These are phyloP conservation scores for Xylaria castorea DNA, from an alignment of 495 filamentous ascomycete species.

Conservation along the genomic window DNA sequence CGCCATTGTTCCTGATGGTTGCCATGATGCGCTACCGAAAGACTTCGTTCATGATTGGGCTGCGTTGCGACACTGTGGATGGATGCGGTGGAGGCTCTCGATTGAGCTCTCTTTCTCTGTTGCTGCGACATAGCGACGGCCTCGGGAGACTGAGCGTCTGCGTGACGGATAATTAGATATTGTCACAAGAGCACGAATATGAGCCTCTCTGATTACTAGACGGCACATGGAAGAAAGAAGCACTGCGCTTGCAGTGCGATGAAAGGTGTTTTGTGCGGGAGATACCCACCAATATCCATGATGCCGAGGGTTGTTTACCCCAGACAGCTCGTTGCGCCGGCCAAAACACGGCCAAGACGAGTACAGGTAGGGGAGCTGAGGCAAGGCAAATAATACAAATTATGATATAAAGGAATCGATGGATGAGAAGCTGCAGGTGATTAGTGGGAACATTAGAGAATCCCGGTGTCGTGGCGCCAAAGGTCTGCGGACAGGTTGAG, in stretches of 20 bases:
- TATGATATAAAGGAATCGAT: conserved; percentile 22
- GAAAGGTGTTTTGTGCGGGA: not conserved
- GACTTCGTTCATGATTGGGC: conserved; percentile 64
- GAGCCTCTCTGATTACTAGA: not conserved
- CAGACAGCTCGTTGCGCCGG: conserved; percentile 30
- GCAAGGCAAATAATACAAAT: conserved; percentile 28
- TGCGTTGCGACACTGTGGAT: conserved; percentile 74
- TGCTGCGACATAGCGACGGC: conserved; percentile 38
- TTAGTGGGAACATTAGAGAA: conserved; percentile 33
- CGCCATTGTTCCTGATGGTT: conserved; percentile 63
- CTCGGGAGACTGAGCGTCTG: conserved; percentile 33
- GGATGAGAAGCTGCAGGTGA: conserved; percentile 21
- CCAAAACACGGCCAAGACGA: conserved; percentile 35
- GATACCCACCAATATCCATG: conserved; percentile 36
- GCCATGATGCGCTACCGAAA: conserved; percentile 57
- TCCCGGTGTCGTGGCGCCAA: conserved; percentile 27
- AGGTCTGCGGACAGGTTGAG: conserved; percentile 20
- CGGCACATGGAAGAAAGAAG: not conserved
- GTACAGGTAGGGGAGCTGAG: conserved; percentile 20
- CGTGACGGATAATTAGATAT: conserved; percentile 28
- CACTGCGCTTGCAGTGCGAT: not conserved
- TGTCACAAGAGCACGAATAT: conserved; percentile 1
- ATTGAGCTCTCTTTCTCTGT: conserved; percentile 70
- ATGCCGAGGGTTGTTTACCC: conserved; percentile 44
- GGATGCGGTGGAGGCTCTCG: conserved; percentile 86